A percentile compares a stretch with the other conserved stretches of the same genome.
phyloP scores from a whole-genome alignment of 345 rosid genomes.

The Hevea brasiliensis region DNA sequence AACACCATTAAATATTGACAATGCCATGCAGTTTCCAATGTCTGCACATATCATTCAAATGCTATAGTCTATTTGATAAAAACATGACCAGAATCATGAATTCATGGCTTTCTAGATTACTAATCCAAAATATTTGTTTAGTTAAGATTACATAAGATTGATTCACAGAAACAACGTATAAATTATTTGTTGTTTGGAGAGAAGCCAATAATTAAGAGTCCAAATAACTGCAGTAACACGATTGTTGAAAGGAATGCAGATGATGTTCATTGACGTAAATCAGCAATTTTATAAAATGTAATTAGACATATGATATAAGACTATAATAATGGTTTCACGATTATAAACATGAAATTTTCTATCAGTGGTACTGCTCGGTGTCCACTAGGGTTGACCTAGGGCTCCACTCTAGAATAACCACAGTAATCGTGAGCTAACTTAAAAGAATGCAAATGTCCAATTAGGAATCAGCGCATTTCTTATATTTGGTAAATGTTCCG shows the following conservation, averaged over 20 bases:
- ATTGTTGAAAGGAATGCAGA: neutral
- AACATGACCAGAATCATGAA: neutral
- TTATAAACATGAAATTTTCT: neutral
- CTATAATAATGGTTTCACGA: neutral
- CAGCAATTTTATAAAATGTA: neutral
- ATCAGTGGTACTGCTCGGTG: neutral
- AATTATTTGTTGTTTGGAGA: no score
- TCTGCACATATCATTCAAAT: neutral
- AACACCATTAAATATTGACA: neutral
- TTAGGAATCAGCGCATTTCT: neutral
- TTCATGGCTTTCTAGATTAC: neutral
- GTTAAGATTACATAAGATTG: neutral
- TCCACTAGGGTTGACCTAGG: neutral
- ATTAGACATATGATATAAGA: neutral
- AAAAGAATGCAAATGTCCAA: neutral
- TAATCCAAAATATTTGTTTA: neutral
- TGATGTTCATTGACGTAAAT: neutral
- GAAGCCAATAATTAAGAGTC: neutral
- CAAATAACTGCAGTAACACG: neutral
- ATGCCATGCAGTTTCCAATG: neutral
- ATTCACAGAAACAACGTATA: neutral
- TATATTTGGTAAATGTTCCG: neutral
- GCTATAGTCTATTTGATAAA: neutral
- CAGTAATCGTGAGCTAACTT: neutral
- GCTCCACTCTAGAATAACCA: neutral